Evolutionary conservation across 1,284 basidiomycete species (phyloP).

Genomic region (Cronartium quercuum): DNA sequence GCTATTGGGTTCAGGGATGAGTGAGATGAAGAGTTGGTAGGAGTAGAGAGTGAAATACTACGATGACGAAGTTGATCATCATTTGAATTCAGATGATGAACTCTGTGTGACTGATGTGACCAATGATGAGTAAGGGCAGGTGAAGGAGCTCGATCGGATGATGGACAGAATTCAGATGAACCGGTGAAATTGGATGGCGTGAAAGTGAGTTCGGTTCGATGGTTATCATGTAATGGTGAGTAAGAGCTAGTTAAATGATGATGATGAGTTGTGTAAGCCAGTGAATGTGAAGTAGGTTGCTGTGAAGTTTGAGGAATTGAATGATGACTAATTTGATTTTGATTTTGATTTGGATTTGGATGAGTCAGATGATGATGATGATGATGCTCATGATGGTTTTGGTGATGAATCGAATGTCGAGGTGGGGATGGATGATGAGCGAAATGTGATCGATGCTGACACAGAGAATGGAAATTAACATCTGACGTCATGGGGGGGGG

Average conservation of each 20-base stretch:
- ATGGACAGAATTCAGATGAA: not conserved
- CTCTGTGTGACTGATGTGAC: constrained; percentile 16
- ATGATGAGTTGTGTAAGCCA: too few species aligned
- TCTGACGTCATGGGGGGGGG: not conserved
- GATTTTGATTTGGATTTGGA: not conserved
- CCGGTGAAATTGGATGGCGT: not conserved
- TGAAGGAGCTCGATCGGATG: constrained; percentile 4
- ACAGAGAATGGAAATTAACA: not conserved
- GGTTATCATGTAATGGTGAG: not conserved
- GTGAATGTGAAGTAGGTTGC: not conserved
- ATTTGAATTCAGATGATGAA: not conserved
- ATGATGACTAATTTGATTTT: not conserved
- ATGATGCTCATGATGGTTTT: too few species aligned
- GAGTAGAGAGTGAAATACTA: constrained; percentile 21
- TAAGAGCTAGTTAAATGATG: not conserved
- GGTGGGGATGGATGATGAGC: too few species aligned
- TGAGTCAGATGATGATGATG: not conserved
- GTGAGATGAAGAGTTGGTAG: constrained; percentile 1
- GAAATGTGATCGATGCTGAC: not conserved
- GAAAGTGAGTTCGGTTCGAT: not conserved
- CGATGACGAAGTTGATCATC: constrained; percentile 22
- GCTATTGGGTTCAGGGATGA: not conserved
- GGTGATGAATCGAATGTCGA: not conserved
- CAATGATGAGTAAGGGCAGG: constrained; percentile 12
- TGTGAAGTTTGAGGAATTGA: not conserved